Base-by-base conservation (phyloP, 345 rosid genomes). In the Bruguiera parviflora region DNA sequence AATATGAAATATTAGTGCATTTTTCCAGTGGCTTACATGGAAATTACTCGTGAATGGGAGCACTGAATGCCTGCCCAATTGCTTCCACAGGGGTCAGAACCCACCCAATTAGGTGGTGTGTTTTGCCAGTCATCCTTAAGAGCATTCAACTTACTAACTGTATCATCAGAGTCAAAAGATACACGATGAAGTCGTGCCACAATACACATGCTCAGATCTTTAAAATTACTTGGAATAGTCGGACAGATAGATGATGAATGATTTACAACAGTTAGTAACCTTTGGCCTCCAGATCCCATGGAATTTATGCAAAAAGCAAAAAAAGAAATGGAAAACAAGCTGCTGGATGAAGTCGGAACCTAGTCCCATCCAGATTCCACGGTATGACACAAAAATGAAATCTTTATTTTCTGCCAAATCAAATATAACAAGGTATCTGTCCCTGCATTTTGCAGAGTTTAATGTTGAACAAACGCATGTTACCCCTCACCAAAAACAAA, bases 21-120 rank as follows among this genome's bases (percentile, higher is more conserved):
- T 3, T 53, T 43, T 58, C 3, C 47, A 37, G 69, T 63, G 61
- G 55, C 76, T 75, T 82, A 91, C 98, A 92, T 78, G 66, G 87
- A 79, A 16, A 72, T 78, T 35, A 92, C 78, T 0, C 89, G 90
- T 13, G 83, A 35, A 67, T 63, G n/a, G 57, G 18, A 46, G 79
- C 98, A 93, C 20, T 13, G 28, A 67, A 91, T 84, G 61, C 98
- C 98, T 0, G 71, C 89, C 98, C 98, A 93, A 0, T 39, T 39
- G 67, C 58, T 71, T 73, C 86, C 86, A 75, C 98, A 93, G 73
- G 98, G 98, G 76, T 93, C 97, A 24, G 61, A 0, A 4, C 88
- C 86, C 21, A 11, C 59, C 98, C 98, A 93, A 64, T 32, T 67
- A 35, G 89, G 77, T 29, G 97, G 98, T 37, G 49, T 16, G 27